Percentiles rank a stretch among this genome's conserved stretches.
phyloP scores from a whole-genome alignment of 306 rosid species.

The Nissolia schottii region DNA sequence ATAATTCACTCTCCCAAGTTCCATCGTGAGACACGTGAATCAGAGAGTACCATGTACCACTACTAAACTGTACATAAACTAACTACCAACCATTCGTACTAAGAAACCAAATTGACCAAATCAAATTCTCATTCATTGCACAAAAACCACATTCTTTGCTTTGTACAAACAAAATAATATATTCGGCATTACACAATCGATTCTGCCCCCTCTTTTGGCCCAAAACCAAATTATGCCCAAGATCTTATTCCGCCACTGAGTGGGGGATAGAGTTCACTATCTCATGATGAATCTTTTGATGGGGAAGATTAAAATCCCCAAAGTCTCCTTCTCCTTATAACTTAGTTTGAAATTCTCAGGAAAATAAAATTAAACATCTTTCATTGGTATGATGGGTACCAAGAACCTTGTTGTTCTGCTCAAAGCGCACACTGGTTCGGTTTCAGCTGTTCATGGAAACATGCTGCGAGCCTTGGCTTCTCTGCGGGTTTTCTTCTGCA shows the following conservation, averaged over 20 bases:
- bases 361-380: background rate
- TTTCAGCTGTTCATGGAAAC: conserved; percentile 28
- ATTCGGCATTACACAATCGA: conserved; percentile 10
- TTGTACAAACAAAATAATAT: conserved; percentile 7
- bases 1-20: background rate
- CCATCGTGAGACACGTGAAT: conserved; percentile 5
- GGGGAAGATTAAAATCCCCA: background rate
- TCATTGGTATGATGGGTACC: conserved; percentile 35
- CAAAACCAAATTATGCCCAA: background rate
- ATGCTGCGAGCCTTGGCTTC: conserved; percentile 32
- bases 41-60: background rate
- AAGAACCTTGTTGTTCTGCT: conserved; percentile 32
- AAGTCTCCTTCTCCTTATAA: background rate
- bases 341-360: conserved; percentile 20
- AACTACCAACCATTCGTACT: conserved; percentile 1
- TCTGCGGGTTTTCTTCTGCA: conserved; percentile 28
- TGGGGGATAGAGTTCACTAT: conserved; percentile 35
- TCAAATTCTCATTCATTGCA: background rate
- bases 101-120: background rate
- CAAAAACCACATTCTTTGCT: background rate
- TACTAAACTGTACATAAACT: background rate
- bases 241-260: conserved; percentile 22
- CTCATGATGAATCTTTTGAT: conserved; percentile 19
- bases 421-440: conserved; percentile 28
- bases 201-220: conserved; percentile 22